Evolutionary conservation across 202 grass and related monocot species (phyloP).

Genomic region (Alloteropsis angusta): DNA sequence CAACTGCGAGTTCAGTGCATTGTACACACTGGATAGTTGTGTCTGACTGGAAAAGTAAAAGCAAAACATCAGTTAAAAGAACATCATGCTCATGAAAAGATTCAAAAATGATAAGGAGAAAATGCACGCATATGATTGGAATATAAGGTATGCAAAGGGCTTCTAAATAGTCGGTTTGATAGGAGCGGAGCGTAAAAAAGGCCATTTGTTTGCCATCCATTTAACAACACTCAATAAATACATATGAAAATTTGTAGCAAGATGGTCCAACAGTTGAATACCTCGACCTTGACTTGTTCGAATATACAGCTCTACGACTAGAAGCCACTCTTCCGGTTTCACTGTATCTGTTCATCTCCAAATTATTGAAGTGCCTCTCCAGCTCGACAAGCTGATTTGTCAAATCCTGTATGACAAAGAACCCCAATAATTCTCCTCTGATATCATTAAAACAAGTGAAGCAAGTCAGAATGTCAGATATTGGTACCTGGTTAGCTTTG

Average conservation of each 20-base stretch:
- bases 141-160: neutral
- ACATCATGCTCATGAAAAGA: neutral
- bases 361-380: constrained; percentile 91
- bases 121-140: neutral
- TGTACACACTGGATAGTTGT: constrained; percentile 82
- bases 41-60: constrained; percentile 53
- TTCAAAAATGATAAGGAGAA: neutral
- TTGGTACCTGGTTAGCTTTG: constrained; percentile 71
- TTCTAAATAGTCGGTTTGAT: neutral
- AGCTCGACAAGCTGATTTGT: constrained; percentile 79
- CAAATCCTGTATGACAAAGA: constrained; percentile 57
- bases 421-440: neutral
- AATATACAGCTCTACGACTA: constrained; percentile 49
- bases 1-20: constrained; percentile 84
- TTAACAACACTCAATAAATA: constrained; percentile 15
- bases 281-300: constrained; percentile 48
- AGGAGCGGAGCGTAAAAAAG: neutral
- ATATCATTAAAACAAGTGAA: constrained; percentile 1
- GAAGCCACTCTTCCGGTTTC: constrained; percentile 58
- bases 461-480: neutral
- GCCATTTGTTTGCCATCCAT: constrained; percentile 8
- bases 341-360: constrained; percentile 87
- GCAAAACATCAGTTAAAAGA: constrained; percentile 20
- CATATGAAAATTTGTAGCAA: constrained; percentile 8
- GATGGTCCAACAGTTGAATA: constrained; percentile 24